A percentile compares a stretch with the other conserved stretches of the same genome.
Evolutionary conservation across 192 early-diverging fungal species (phyloP).

Genomic region (Coemansia erecta): DNA sequence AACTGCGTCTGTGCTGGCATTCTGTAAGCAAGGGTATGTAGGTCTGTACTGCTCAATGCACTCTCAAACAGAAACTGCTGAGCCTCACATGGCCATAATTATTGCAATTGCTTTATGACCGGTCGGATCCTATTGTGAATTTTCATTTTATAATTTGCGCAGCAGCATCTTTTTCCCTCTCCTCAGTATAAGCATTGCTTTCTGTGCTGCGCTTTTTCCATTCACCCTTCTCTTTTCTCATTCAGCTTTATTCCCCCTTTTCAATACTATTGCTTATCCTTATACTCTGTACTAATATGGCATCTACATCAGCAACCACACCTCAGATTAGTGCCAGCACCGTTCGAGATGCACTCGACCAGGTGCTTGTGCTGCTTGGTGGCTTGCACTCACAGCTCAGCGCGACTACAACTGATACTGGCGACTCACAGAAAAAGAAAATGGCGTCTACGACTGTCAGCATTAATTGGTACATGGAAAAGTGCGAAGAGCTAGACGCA

Average conservation of each 20-base stretch:
- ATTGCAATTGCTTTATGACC: background rate
- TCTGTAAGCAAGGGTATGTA: background rate
- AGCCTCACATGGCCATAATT: too few relatives aligned
- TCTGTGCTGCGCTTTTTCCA: background rate
- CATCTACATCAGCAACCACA: conserved; percentile 4
- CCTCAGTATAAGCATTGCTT: background rate
- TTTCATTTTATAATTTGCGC: background rate
- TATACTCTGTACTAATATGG: too few relatives aligned
- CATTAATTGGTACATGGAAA: conserved; percentile 18
- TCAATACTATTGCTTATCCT: background rate
- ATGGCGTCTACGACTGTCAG: conserved; percentile 3
- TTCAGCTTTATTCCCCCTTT: background rate
- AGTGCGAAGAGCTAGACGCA: conserved; percentile 34
- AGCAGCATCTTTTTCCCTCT: background rate
- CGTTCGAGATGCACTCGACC: conserved; percentile 21
- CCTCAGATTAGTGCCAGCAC: conserved; percentile 15
- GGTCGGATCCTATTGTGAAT: background rate
- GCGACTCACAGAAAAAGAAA: background rate
- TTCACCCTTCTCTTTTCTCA: conserved; percentile 3
- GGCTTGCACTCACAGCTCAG: conserved; percentile 19
- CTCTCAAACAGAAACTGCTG: too few relatives aligned
- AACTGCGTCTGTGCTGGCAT: too few relatives aligned
- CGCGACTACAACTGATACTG: background rate
- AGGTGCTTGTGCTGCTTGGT: conserved; percentile 36
- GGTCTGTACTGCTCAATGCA: background rate